A percentile compares a stretch with the other conserved stretches of the same genome.
These are phyloP conservation scores for Cercophora newfieldiana DNA, from an alignment of 495 filamentous ascomycete species.

Conservation along the genomic window DNA sequence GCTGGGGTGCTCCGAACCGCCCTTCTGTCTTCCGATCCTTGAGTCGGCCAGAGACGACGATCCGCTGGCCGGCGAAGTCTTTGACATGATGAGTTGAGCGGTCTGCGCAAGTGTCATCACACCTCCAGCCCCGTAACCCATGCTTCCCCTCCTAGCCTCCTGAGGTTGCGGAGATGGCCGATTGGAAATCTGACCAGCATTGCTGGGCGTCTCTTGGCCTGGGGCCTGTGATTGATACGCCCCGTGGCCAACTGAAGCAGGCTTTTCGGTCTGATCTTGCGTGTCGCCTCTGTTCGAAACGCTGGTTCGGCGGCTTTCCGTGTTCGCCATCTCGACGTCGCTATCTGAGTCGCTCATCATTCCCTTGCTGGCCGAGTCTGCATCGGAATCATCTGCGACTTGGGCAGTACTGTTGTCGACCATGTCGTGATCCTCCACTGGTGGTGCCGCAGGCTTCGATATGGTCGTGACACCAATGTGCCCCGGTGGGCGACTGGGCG, in stretches of 20 bases:
- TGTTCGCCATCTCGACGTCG: slow-evolving; percentile 27
- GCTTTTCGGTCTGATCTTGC: neutral
- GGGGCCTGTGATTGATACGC: neutral
- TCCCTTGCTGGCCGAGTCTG: slow-evolving; percentile 9
- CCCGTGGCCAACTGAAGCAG: neutral
- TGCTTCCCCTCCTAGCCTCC: neutral
- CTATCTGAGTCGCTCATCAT: slow-evolving; percentile 12
- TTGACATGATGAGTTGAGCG: neutral
- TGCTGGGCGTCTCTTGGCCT: neutral
- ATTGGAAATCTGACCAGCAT: neutral
- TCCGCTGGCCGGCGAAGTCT: neutral
- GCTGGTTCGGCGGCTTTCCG: slow-evolving; percentile 25
- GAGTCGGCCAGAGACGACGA: slow-evolving; percentile 4
- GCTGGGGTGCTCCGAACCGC: neutral
- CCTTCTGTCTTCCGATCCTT: slow-evolving; percentile 2
- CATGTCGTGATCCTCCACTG: slow-evolving; percentile 20
- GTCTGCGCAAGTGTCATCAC: neutral
- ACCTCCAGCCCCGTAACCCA: neutral
- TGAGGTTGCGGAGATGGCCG: too few species aligned
- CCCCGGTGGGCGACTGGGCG: neutral
- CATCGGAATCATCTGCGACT: slow-evolving; percentile 12
- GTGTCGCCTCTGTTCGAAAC: slow-evolving; percentile 20
- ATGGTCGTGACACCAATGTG: neutral
- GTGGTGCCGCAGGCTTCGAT: neutral
- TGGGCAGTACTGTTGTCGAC: neutral